phyloP scores from a whole-genome alignment of 306 rosid species.

The Trichosanthes truncata region DNA sequence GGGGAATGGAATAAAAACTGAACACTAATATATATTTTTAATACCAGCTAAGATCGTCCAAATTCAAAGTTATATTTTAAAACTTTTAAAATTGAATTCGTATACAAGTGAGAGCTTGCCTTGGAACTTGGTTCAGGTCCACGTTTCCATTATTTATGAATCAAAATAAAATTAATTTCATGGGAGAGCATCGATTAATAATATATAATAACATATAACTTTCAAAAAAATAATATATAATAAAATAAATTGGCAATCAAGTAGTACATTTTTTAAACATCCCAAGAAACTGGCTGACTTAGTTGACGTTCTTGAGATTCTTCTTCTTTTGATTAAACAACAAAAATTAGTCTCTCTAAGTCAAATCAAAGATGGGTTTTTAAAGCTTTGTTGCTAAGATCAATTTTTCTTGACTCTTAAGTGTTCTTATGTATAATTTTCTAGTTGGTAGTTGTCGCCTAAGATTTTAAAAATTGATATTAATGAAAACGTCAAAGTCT shows the following conservation, averaged over 20 bases:
- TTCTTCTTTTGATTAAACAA: conserved; percentile 12
- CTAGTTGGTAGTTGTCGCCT: neutral
- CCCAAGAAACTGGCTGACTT: conserved; percentile 6
- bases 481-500: too few relatives aligned
- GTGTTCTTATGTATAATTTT: neutral
- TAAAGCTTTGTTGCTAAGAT: neutral
- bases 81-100: neutral
- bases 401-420: neutral
- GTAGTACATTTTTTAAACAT: neutral
- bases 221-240: too few relatives aligned
- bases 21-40: conserved; percentile 18
- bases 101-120: conserved; percentile 20
- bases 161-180: neutral
- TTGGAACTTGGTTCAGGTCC: conserved; percentile 55
- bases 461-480: too few relatives aligned
- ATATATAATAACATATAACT: too few relatives aligned
- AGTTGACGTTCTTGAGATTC: conserved; percentile 4
- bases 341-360: neutral
- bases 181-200: neutral
- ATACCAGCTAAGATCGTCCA: conserved; percentile 18
- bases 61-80: neutral
- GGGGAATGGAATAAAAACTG: conserved; percentile 98
- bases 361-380: neutral
- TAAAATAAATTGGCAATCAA: neutral
- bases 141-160: conserved; percentile 37